These are phyloP conservation scores for Neotropicomus parvogracilis DNA, from an alignment of 1,284 basidiomycete species.

Conservation along the genomic window DNA sequence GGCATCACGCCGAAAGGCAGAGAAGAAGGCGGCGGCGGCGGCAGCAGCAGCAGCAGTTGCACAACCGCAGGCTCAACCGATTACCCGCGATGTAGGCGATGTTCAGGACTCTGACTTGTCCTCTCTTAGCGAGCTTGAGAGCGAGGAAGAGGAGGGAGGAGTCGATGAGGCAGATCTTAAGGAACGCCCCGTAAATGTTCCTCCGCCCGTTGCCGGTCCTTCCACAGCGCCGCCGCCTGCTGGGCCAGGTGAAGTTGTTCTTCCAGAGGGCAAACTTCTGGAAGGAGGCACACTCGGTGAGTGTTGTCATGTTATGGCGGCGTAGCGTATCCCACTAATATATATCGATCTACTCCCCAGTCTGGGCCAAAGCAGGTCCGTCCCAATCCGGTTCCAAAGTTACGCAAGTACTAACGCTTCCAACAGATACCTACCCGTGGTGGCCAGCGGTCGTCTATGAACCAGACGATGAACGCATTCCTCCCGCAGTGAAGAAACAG, in stretches of 20 bases:
- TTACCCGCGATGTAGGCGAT: slow-evolving; percentile 10
- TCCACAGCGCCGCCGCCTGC: slow-evolving; percentile 8
- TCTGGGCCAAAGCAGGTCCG: slow-evolving; percentile 62
- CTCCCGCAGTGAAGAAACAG: slow-evolving; percentile 43
- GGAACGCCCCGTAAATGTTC: slow-evolving; percentile 4
- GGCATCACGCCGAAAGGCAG: slow-evolving; percentile 44
- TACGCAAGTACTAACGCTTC: slow-evolving; percentile 7
- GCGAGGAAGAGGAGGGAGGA: slow-evolving; percentile 26
- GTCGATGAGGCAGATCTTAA: slow-evolving; percentile 1
- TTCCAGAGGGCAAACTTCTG: slow-evolving; percentile 33
- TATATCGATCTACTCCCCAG: slow-evolving; percentile 29
- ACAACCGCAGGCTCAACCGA: slow-evolving; percentile 8
- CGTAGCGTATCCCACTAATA: slow-evolving; percentile 1
- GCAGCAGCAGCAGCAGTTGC: slow-evolving; percentile 20
- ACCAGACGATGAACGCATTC: slow-evolving; percentile 49
- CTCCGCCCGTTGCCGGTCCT: slow-evolving; percentile 7
- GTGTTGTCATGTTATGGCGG: slow-evolving; percentile 8
- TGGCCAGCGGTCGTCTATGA: slow-evolving; percentile 63
- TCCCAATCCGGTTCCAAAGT: not conserved
- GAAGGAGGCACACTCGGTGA: slow-evolving; percentile 54
- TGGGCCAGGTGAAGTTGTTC: slow-evolving; percentile 25
- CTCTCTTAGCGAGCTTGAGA: slow-evolving; percentile 30
- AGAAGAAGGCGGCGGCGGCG: slow-evolving; percentile 32
- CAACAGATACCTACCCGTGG: slow-evolving; percentile 57
- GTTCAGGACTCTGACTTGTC: slow-evolving; percentile 28